phyloP scores from a whole-genome alignment of 2,329 filamentous ascomycete species.

The Fusarium sp. region DNA sequence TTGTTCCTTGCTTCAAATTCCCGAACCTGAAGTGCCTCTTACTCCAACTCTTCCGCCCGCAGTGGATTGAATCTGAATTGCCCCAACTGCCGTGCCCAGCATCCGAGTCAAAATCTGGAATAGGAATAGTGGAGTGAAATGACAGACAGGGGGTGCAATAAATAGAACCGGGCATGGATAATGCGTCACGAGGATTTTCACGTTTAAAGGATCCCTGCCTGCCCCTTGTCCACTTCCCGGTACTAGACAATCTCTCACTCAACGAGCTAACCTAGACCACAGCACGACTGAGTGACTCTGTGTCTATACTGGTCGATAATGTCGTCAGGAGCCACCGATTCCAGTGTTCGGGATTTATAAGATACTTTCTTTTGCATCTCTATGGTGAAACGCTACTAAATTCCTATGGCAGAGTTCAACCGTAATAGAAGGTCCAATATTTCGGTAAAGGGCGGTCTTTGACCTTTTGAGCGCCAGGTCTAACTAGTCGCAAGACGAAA shows the following conservation, averaged over 20 bases:
- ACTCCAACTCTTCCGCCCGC: background rate
- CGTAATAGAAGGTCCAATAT: too few relatives aligned
- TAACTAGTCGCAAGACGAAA: background rate
- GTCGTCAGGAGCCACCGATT: background rate
- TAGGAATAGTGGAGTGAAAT: background rate
- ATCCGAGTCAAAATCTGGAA: background rate
- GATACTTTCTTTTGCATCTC: background rate
- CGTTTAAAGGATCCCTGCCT: background rate
- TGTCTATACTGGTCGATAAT: background rate
- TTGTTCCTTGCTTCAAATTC: fast-evolving
- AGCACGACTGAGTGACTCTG: background rate
- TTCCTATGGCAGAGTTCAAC: too few relatives aligned
- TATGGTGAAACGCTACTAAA: background rate
- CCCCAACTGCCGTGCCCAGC: background rate
- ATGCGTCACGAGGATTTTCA: background rate
- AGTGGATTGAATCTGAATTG: too few relatives aligned
- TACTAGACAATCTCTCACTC: too few relatives aligned
- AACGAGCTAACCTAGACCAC: background rate
- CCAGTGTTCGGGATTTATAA: background rate
- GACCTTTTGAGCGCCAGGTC: too few relatives aligned
- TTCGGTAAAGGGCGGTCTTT: too few relatives aligned
- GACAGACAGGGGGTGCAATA: background rate
- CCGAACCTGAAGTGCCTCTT: too few relatives aligned
- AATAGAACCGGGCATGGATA: background rate
- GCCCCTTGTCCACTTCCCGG: background rate